Evolutionary conservation across 1,284 basidiomycete species (phyloP), one percentile per base, ranked within the genome.

Genomic region (Marasmius fiardii): DNA sequence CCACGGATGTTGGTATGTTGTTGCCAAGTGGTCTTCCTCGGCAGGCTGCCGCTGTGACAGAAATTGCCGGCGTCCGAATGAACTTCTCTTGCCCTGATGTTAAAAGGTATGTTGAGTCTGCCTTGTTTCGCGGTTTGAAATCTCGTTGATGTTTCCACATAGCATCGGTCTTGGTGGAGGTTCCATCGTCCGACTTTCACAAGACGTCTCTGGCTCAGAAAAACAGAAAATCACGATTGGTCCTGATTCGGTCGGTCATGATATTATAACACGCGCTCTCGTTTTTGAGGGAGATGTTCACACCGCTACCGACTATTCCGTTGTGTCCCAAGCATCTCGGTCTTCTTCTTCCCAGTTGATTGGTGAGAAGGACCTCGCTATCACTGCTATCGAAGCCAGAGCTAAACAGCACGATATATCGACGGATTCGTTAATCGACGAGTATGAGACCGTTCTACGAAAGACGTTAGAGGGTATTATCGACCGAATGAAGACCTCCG

Each of bases 161-260:
- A 74, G 73, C 57, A 76, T 83, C 55, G 81, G 74, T 21, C 72
- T 83, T n/a, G 81, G 81, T 11, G 82, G 81, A 44, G 81, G 81
- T 23, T 82, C 81, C 2, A 66, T 77, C 52, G 72, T 82, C 37
- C 71, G 74, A 41, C 39, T 41, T 58, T 64, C 65, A 55, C 59
- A 65, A 60, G 60, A 68, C 23, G 55, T 58, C 14, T 4, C 28
- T n/a, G n/a, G n/a, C n/a, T n/a, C n/a, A n/a, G n/a, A n/a, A 31
- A 67, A 65, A 1, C 63, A 65, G 26, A 71, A 65, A 53, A 70
- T 78, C 43, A 74, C 74, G 0, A 72, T 85, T 33, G 83, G 83
- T 2, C 83, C 83, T 26, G 77, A 83, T 60, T 85, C 83, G 3
- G 81, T 83, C 10, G 83, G 83, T 1, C 79, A 82, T 65, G 68